phyloP scores from a whole-genome alignment of 306 rosid species.

The Sophora flavescens region DNA sequence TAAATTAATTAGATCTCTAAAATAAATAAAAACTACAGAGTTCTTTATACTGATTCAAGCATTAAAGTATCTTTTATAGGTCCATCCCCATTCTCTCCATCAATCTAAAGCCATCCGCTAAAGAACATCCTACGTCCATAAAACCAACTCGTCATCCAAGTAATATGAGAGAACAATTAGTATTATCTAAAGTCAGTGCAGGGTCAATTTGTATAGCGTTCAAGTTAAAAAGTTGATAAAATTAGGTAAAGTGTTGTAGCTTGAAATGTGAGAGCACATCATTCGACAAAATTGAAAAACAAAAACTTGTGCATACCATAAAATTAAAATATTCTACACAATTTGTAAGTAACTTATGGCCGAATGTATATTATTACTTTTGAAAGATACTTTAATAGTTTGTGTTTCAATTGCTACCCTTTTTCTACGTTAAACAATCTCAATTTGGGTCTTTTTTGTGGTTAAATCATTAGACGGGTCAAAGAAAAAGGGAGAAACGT shows the following conservation, averaged over 20 bases:
- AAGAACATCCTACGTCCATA: too few species aligned
- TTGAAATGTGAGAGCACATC: neutral
- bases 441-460: conserved; percentile 17
- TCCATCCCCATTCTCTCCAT: too few species aligned
- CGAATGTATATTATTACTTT: neutral
- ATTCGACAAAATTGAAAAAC: conserved; percentile 22
- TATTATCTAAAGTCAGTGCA: neutral
- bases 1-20: too few species aligned
- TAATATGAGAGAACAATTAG: too few species aligned
- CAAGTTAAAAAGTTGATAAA: conserved; percentile 40
- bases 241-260: conserved; percentile 32
- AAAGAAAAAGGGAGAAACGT: conserved; percentile 13
- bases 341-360: neutral
- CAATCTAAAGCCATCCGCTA: too few species aligned
- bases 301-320: neutral
- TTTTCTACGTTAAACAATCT: conserved; percentile 20
- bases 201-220: conserved; percentile 23
- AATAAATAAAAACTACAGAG: too few species aligned
- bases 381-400: conserved; percentile 8
- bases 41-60: too few species aligned
- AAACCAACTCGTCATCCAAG: too few species aligned
- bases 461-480: conserved; percentile 41
- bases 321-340: neutral
- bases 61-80: too few species aligned
- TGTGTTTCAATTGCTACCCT: conserved; percentile 28